phyloP scores from a whole-genome alignment of 768 basidiomycete genomes.

The Antrodiella citrinella region DNA sequence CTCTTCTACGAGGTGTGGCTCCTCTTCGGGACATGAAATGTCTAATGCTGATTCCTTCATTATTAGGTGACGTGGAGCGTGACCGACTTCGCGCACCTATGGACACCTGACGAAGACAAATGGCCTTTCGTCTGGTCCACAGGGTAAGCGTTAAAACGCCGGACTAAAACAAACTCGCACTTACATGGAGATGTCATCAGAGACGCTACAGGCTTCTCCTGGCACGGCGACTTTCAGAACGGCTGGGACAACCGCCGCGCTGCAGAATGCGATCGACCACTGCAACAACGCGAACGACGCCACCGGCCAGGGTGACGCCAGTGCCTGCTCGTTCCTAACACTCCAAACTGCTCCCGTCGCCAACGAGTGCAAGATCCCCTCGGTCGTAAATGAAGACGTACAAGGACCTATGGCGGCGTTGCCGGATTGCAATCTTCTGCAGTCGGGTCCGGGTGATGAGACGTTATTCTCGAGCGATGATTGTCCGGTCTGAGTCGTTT shows the following conservation, averaged over 20 bases:
- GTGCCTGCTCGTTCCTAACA: constrained; percentile 10
- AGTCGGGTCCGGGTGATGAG: constrained; percentile 4
- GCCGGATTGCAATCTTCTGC: constrained; percentile 11
- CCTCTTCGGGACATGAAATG: not conserved
- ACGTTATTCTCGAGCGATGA: not conserved
- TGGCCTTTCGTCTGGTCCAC: constrained; percentile 2
- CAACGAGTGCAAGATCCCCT: constrained; percentile 5
- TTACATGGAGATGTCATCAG: constrained; percentile 9
- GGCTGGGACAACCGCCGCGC: constrained; percentile 10
- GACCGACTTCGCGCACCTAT: not conserved
- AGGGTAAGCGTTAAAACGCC: not conserved
- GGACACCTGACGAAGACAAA: not conserved
- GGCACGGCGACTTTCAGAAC: constrained; percentile 11
- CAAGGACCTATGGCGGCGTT: constrained; percentile 9
- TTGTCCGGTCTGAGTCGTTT: not conserved
- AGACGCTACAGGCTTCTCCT: constrained; percentile 8
- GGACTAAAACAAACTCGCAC: constrained; percentile 2
- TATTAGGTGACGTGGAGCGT: not conserved
- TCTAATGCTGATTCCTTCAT: not conserved
- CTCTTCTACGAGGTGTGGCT: constrained; percentile 11
- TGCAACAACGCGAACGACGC: constrained; percentile 11
- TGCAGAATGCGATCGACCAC: constrained; percentile 12
- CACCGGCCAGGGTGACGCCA: constrained; percentile 9
- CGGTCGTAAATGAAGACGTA: constrained; percentile 12
- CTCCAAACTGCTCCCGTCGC: constrained; percentile 6